Conservation (phyloP, 2,329 filamentous ascomycete species). For the Sclerotinia sclerotiorum region DNA sequence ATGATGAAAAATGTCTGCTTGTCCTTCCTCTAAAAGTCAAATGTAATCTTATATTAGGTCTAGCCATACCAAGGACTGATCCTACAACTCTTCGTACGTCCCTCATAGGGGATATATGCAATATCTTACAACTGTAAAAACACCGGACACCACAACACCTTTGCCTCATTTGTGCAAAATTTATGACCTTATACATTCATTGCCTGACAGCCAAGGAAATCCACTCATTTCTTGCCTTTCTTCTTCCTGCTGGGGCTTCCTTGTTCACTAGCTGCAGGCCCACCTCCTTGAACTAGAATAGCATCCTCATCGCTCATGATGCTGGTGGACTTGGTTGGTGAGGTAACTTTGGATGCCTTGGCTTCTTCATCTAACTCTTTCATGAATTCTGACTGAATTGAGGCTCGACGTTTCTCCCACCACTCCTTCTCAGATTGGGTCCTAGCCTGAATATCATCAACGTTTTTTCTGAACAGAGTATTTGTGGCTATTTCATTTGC, state of each 20-base stretch:
- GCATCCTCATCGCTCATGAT: slow-evolving; percentile 67
- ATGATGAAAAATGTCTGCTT: background rate
- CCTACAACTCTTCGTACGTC: background rate
- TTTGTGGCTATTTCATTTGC: slow-evolving; percentile 96
- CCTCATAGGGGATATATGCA: background rate
- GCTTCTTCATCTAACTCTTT: slow-evolving; percentile 68
- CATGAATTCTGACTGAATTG: slow-evolving; percentile 75
- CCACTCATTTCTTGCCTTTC: slow-evolving; percentile 62
- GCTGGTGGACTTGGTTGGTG: slow-evolving; percentile 45
- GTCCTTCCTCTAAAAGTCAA: background rate
- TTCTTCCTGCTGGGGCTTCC: slow-evolving; percentile 54
- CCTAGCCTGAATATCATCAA: slow-evolving; percentile 73
- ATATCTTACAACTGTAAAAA: slow-evolving; percentile 16
- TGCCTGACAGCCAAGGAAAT: background rate
- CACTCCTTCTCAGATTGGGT: slow-evolving; percentile 75
- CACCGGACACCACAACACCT: slow-evolving; percentile 20
- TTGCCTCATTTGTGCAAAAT: slow-evolving; percentile 2
- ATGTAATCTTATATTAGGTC: background rate
- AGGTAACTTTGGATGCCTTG: slow-evolving; percentile 42
- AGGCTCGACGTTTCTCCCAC: slow-evolving; percentile 83
- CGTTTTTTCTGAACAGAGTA: slow-evolving; percentile 68
- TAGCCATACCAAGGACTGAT: background rate
- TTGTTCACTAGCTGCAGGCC: slow-evolving; percentile 29
- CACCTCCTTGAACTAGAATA: slow-evolving; percentile 66
- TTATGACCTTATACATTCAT: slow-evolving; percentile 24